These are phyloP conservation scores for Graphilbum fragrans DNA, from an alignment of 2,329 filamentous ascomycete species.

Conservation along the genomic window DNA sequence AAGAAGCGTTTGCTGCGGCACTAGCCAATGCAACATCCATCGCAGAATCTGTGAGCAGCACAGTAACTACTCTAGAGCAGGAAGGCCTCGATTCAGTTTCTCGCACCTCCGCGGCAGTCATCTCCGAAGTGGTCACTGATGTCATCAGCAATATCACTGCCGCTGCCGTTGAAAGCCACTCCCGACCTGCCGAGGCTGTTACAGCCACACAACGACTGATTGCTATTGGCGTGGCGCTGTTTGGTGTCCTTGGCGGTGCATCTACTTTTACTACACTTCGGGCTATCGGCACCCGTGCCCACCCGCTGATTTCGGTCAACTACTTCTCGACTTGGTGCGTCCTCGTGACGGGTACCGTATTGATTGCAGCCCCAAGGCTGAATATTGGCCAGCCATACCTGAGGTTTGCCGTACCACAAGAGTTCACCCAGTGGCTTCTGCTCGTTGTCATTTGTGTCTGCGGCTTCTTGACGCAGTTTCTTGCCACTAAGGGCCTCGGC, in stretches of 20 bases:
- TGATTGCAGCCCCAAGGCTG: slow-evolving; percentile 37
- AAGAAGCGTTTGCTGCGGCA: not conserved
- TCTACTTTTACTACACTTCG: slow-evolving; percentile 65
- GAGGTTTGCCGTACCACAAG: slow-evolving; percentile 27
- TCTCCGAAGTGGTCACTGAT: not conserved
- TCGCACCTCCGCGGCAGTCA: not conserved
- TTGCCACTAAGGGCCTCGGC: slow-evolving; percentile 66
- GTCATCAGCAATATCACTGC: not conserved
- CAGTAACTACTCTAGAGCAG: not conserved
- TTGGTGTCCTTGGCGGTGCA: slow-evolving; percentile 67
- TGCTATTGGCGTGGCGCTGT: slow-evolving; percentile 34
- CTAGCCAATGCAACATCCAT: not conserved
- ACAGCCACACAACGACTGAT: slow-evolving; percentile 10
- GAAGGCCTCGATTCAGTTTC: not conserved
- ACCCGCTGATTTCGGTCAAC: slow-evolving; percentile 75
- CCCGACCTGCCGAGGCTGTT: not conserved
- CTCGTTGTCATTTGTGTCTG: slow-evolving; percentile 56
- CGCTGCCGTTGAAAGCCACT: not conserved
- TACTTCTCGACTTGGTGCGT: slow-evolving; percentile 67
- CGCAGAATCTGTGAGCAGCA: not conserved
- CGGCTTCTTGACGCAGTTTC: slow-evolving; percentile 76
- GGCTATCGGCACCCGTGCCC: slow-evolving; percentile 67
- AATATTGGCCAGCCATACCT: slow-evolving; percentile 33
- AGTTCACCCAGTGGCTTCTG: slow-evolving; percentile 48
- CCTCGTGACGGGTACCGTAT: slow-evolving; percentile 49